phyloP scores from a whole-genome alignment of 352 stramenopile genomes.

The Phytophthora idaei region DNA sequence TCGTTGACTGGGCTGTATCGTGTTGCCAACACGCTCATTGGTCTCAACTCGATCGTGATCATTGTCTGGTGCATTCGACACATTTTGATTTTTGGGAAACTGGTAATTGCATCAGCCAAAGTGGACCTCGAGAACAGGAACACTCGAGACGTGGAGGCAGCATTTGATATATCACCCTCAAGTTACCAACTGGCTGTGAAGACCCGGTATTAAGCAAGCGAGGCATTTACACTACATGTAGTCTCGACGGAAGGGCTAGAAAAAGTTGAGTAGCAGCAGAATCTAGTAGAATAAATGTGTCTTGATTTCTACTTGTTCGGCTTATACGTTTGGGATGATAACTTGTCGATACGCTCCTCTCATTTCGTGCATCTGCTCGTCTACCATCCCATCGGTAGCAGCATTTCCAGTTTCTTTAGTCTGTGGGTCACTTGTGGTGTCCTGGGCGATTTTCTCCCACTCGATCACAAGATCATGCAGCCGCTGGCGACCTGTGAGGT shows the following conservation, averaged over 20 bases:
- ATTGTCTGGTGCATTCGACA: conserved; percentile 52
- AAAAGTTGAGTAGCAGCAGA: too few relatives aligned
- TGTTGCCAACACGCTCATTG: conserved; percentile 49
- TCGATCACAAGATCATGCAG: conserved; percentile 33
- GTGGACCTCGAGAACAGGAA: conserved; percentile 1
- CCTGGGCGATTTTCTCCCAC: conserved; percentile 23
- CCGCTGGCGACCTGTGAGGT: conserved; percentile 40
- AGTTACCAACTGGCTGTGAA: conserved; percentile 4
- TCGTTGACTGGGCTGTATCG: conserved; percentile 20
- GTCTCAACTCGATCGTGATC: conserved; percentile 54
- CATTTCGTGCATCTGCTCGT: conserved; percentile 28
- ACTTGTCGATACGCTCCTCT: conserved; percentile 23
- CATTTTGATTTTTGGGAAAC: conserved; percentile 50
- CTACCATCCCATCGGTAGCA: conserved; percentile 20
- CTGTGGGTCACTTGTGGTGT: background rate
- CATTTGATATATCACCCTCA: background rate
- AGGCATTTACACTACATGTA: background rate
- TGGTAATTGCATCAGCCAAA: conserved; percentile 25
- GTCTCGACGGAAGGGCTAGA: too few relatives aligned
- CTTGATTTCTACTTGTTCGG: background rate
- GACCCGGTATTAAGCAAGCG: background rate
- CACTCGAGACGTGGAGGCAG: background rate
- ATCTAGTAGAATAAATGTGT: background rate
- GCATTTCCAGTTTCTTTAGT: conserved; percentile 2
- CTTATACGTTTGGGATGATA: conserved; percentile 21